Percentiles rank a stretch among this genome's conserved stretches.
Conservation (phyloP, 2,329 filamentous ascomycete genomes). For the Botrytis aclada region DNA sequence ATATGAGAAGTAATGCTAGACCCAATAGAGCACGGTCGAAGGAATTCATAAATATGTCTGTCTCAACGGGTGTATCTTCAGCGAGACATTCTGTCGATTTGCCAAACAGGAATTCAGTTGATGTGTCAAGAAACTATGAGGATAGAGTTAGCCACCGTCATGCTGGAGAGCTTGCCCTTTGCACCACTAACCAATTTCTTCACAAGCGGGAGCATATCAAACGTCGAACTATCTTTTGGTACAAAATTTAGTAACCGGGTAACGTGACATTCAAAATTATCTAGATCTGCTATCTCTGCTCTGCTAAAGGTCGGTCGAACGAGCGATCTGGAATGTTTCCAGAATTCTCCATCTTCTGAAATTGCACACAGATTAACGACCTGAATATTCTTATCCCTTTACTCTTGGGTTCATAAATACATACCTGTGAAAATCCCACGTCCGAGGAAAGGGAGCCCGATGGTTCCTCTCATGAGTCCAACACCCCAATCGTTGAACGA, state of each 20-base stretch:
- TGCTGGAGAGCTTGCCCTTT: too few relatives aligned
- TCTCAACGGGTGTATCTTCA: background rate
- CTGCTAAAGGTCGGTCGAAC: constrained; percentile 11
- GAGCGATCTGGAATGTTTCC: constrained; percentile 14
- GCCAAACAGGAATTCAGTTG: background rate
- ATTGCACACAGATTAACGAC: background rate
- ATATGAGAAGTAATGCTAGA: constrained; percentile 3
- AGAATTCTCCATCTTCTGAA: constrained; percentile 6
- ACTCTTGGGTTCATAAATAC: too few relatives aligned
- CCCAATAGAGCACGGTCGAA: constrained; percentile 8
- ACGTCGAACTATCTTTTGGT: background rate
- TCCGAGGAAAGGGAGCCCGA: constrained; percentile 36
- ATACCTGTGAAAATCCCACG: constrained; percentile 5
- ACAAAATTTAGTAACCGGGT: too few relatives aligned
- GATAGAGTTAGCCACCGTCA: background rate
- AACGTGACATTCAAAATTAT: background rate
- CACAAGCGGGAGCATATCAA: constrained; percentile 5
- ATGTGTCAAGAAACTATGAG: constrained; percentile 9
- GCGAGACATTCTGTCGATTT: constrained; percentile 2
- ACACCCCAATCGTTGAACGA: constrained; percentile 54
- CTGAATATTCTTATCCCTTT: too few relatives aligned
- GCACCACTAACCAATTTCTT: background rate
- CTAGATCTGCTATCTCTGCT: constrained; percentile 6
- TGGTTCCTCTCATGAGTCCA: constrained; percentile 42
- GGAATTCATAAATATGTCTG: constrained; percentile 14